Evolutionary conservation across 2,329 filamentous ascomycete species (phyloP).

Genomic region (Xylariaceae sp.): DNA sequence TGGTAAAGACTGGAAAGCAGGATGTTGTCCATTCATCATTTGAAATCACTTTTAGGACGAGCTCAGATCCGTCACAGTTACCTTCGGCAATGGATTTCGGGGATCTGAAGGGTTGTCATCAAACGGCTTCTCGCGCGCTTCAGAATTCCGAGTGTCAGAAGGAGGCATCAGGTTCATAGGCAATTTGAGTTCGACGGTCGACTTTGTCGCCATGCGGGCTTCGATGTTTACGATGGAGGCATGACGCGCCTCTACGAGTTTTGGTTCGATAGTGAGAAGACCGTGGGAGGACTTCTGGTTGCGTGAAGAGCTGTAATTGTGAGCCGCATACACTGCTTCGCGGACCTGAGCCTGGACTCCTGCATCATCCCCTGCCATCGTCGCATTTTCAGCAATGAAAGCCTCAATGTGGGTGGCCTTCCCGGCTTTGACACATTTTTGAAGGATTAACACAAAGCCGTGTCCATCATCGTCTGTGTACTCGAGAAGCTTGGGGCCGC

Average conservation of each 20-base stretch:
- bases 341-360: not conserved
- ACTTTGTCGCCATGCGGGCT: not conserved
- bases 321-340: not conserved
- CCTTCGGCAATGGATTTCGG: too few relatives aligned
- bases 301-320: not conserved
- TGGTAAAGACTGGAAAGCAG: too few relatives aligned
- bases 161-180: not conserved
- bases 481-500: not conserved
- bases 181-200: not conserved
- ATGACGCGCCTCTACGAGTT: slow-evolving; percentile 2
- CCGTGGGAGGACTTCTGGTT: not conserved
- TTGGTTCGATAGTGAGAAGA: not conserved
- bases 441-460: not conserved
- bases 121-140: not conserved
- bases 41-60: too few relatives aligned
- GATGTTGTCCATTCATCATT: too few relatives aligned
- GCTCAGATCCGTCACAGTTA: too few relatives aligned
- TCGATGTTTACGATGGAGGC: slow-evolving; percentile 5
- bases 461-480: not conserved
- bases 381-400: not conserved
- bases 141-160: not conserved
- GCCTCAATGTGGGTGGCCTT: not conserved
- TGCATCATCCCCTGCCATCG: not conserved
- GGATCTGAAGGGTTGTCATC: too few relatives aligned
- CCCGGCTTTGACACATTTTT: not conserved